Conservation (phyloP, 192 early-diverging fungal species). For the Backusella tuberculispora region DNA sequence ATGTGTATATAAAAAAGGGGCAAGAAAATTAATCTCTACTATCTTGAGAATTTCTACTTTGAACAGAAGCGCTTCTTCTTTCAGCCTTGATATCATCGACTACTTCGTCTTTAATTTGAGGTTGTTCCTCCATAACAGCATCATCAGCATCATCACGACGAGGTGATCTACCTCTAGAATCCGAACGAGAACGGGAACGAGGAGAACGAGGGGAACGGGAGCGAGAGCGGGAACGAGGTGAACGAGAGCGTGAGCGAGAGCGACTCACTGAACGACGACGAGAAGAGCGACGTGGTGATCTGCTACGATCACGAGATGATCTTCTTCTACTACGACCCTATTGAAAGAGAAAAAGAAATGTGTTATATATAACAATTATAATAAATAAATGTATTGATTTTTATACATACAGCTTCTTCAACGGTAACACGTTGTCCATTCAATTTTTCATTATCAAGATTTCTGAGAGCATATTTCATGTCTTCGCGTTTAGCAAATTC, state of each 20-base stretch:
- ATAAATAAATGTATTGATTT: slow-evolving; percentile 10
- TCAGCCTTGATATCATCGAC: neutral
- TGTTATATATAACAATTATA: too few relatives aligned
- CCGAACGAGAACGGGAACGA: slow-evolving; percentile 45
- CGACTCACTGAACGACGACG: slow-evolving; percentile 37
- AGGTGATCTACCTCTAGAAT: slow-evolving; percentile 43
- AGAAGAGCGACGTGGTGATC: slow-evolving; percentile 51
- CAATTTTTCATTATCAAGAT: slow-evolving; percentile 79
- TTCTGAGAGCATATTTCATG: slow-evolving; percentile 82
- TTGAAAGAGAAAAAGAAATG: neutral
- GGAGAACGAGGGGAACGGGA: slow-evolving; percentile 44
- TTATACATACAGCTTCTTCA: slow-evolving; percentile 58
- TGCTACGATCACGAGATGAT: slow-evolving; percentile 18
- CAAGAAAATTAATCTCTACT: neutral
- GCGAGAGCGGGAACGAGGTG: slow-evolving; percentile 53
- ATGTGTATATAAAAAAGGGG: neutral
- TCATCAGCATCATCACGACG: slow-evolving; percentile 27
- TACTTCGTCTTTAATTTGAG: too few relatives aligned
- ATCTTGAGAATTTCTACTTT: neutral
- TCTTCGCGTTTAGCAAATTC: slow-evolving; percentile 85
- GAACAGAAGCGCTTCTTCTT: neutral
- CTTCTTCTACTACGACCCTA: slow-evolving; percentile 23
- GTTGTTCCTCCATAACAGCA: neutral
- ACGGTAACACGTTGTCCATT: slow-evolving; percentile 70
- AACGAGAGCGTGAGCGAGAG: slow-evolving; percentile 46